Evolutionary conservation across 2,329 filamentous ascomycete species (phyloP), one percentile per base, ranked within the genome.

Genomic region (Pseudocercospora fuligena): DNA sequence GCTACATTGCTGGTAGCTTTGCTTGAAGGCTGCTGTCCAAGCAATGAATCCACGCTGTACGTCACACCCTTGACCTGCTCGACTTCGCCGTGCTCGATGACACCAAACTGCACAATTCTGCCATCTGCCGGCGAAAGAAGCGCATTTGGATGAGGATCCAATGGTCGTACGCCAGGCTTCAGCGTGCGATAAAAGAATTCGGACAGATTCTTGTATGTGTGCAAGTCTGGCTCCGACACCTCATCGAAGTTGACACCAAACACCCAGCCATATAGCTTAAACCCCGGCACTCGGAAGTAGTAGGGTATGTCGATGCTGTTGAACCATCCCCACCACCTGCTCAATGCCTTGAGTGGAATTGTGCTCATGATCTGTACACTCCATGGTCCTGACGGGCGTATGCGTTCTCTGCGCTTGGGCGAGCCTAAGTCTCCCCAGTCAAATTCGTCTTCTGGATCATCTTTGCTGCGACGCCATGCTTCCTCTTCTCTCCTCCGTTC

Each of bases 41-140:
- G 86, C 1, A 99, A 86, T 7, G 95, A 94, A 77, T 99, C 95
- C 63, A 99, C 87, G 72, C 90, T 97, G 81, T 99, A 99, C 0
- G 95, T 99, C 86, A 99, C 95, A 67, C 95, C 95, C 81, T 99
- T 99, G 70, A 99, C 94, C 81, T 99, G 95, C 79, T 99, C 95
- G 51, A 99, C 96, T 76, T 97, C 93, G 57, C 94, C 94, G 74
- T 94, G 89, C 75, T 96, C 91, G 65, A 99, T 97, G 73, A 89
- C 89, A 11, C 95, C 95, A 73, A 93, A 97, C 74, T 98, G 94
- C 27, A 99, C 87, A 54, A 99, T 87, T 70, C 91, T 91, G 56
- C 95, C 95, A 78, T 99, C 95, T 5, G 95, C 89, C 0, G 95
- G 96, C 0, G 93, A 95, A 7, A 98, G 82, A 5, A 99, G 82